Percentiles rank a stretch among this genome's conserved stretches.
These are phyloP conservation scores for Acacia pycnantha DNA, from an alignment of 331 rosid genomes.

Conservation along the genomic window DNA sequence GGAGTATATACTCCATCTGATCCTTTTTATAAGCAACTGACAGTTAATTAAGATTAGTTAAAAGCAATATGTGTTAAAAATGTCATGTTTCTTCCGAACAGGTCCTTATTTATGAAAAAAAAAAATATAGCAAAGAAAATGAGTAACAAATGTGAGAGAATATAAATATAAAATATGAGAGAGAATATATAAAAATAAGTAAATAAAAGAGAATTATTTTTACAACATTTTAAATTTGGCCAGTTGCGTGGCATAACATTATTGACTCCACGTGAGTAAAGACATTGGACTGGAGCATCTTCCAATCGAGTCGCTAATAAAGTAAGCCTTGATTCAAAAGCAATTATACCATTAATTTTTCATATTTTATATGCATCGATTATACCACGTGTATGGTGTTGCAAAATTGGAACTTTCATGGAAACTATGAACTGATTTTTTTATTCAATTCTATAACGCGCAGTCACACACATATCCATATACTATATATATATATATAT, in stretches of 20 bases:
- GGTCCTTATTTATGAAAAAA: no score
- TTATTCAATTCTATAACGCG: background rate
- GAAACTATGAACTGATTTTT: background rate
- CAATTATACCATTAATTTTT: background rate
- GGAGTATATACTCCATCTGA: no score
- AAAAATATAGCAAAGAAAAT: no score
- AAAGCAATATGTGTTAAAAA: no score
- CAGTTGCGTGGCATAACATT: background rate
- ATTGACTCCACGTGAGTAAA: background rate
- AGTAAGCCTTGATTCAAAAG: background rate
- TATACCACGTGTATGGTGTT: background rate
- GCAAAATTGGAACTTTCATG: background rate
- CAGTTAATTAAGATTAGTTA: no score
- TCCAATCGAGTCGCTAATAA: background rate
- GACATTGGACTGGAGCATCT: background rate
- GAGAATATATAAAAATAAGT: no score
- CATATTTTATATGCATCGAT: background rate
- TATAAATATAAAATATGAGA: no score
- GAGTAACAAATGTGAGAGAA: no score
- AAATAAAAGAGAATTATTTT: no score
- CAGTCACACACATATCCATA: background rate
- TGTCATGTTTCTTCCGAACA: rapidly evolving
- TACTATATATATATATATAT: background rate
- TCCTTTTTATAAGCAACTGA: no score
- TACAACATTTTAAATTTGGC: background rate